Conservation (phyloP, 2,329 filamentous ascomycete species). For the Hawksworthiomyces lignivorus region DNA sequence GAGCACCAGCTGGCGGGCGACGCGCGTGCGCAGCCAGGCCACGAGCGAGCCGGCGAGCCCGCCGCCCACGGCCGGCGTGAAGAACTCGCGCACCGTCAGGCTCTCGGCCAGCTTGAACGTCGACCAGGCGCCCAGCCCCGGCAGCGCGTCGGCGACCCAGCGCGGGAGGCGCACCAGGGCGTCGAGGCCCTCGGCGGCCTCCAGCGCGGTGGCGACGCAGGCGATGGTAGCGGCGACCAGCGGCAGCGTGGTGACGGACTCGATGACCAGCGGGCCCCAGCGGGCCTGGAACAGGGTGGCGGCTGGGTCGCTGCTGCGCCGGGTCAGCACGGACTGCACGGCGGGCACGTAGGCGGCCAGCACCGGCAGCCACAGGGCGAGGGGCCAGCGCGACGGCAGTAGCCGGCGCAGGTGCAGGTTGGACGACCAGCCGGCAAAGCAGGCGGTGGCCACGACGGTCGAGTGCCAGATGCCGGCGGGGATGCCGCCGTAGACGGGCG, state of each 20-base stretch:
- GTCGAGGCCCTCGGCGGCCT: conserved; percentile 33
- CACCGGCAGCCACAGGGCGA: conserved; percentile 56
- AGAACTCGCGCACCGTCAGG: conserved; percentile 30
- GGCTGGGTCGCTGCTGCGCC: conserved; percentile 18
- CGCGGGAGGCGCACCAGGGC: conserved; percentile 47
- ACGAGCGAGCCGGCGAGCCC: conserved; percentile 47
- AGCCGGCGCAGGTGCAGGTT: conserved; percentile 49
- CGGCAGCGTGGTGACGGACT: conserved; percentile 65
- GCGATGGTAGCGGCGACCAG: conserved; percentile 57
- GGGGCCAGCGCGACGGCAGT: conserved; percentile 37
- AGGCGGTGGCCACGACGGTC: conserved; percentile 55
- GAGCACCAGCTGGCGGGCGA: conserved; percentile 64
- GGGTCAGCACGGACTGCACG: conserved; percentile 63
- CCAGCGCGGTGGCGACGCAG: conserved; percentile 56
- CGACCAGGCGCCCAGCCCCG: conserved; percentile 59
- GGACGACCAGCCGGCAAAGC: conserved; percentile 64
- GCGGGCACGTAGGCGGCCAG: conserved; percentile 68
- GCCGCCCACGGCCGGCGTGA: conserved; percentile 44
- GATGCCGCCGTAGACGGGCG: conserved; percentile 83
- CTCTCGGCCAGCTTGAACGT: conserved; percentile 50
- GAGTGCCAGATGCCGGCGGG: conserved; percentile 67
- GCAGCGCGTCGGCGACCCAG: conserved; percentile 54
- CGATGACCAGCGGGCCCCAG: conserved; percentile 68
- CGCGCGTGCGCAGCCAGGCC: conserved; percentile 40
- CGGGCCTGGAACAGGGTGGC: conserved; percentile 49